A percentile compares a stretch with the other conserved stretches of the same genome.
phyloP scores from a whole-genome alignment of 345 rosid species.

The Boechera retrofracta region DNA sequence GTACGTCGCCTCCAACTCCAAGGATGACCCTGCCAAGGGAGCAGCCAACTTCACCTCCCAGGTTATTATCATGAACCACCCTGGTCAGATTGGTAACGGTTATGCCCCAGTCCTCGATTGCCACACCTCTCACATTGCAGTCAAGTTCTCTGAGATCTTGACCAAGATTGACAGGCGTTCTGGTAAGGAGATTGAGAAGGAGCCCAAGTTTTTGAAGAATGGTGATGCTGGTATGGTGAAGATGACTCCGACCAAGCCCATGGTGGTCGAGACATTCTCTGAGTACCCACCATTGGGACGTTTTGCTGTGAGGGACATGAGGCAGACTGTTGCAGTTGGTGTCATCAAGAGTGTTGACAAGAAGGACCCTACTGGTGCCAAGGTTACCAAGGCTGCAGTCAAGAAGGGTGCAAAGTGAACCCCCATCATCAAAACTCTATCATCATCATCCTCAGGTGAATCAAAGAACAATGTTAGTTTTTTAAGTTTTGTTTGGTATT shows the following conservation, averaged over 20 bases:
- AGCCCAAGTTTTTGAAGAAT: constrained; percentile 74
- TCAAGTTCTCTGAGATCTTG: constrained; percentile 68
- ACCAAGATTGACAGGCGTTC: constrained; percentile 79
- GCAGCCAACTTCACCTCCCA: constrained; percentile 84
- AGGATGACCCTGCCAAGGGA: constrained; percentile 85
- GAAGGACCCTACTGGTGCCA: constrained; percentile 81
- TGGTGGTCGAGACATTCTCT: constrained; percentile 85
- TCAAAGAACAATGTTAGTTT: neutral
- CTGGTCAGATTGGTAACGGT: constrained; percentile 88
- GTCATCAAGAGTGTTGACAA: constrained; percentile 85
- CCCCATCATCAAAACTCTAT: constrained; percentile 30
- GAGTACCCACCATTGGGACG: constrained; percentile 83
- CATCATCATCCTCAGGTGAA: constrained; percentile 66
- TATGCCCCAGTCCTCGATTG: constrained; percentile 89
- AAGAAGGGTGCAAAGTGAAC: constrained; percentile 83
- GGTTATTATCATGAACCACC: constrained; percentile 94
- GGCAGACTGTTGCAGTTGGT: constrained; percentile 88
- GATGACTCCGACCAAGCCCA: constrained; percentile 81
- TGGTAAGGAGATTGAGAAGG: constrained; percentile 87
- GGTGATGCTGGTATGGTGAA: constrained; percentile 63
- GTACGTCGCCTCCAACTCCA: constrained; percentile 79
- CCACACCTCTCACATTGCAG: constrained; percentile 89
- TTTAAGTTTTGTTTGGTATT: neutral
- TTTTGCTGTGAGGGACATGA: constrained; percentile 89
- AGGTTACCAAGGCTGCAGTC: constrained; percentile 84